A percentile compares a stretch with the other conserved stretches of the same genome.
These are phyloP conservation scores for Podila horticola DNA, from an alignment of 192 early-diverging fungal genomes.

Conservation along the genomic window DNA sequence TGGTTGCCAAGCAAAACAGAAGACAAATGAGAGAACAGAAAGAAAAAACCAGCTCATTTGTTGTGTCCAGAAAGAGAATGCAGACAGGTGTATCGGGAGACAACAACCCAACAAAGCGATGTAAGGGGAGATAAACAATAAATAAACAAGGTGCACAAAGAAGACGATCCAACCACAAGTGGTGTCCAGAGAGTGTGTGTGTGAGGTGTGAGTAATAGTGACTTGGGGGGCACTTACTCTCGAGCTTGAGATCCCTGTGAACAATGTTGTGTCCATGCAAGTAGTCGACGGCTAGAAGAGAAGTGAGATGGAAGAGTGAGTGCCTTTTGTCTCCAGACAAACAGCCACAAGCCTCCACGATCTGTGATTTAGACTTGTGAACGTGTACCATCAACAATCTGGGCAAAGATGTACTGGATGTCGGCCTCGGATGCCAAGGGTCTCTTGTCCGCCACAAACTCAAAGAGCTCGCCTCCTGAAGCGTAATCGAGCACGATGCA, in stretches of 20 bases:
- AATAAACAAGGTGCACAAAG: too few species aligned
- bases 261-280: constrained; percentile 72
- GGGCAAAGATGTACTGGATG: constrained; percentile 62
- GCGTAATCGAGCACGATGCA: constrained; percentile 80
- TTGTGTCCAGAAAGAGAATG: too few species aligned
- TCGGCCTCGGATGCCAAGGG: constrained; percentile 56
- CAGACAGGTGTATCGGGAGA: too few species aligned
- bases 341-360: too few species aligned
- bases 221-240: constrained; percentile 56
- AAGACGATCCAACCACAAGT: too few species aligned
- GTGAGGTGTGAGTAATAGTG: neutral
- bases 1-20: too few species aligned
- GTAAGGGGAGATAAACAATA: too few species aligned
- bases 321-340: neutral
- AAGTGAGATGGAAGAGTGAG: neutral
- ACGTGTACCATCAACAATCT: constrained; percentile 57
- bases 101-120: too few species aligned
- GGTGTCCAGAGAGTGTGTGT: too few species aligned
- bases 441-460: constrained; percentile 66
- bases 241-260: constrained; percentile 73
- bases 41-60: too few species aligned
- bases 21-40: too few species aligned
- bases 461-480: constrained; percentile 79
- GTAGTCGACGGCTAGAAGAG: constrained; percentile 59
- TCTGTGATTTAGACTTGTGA: neutral